phyloP scores from a whole-genome alignment of 768 basidiomycete genomes.

The Hygrophoropsis aurantiaca region DNA sequence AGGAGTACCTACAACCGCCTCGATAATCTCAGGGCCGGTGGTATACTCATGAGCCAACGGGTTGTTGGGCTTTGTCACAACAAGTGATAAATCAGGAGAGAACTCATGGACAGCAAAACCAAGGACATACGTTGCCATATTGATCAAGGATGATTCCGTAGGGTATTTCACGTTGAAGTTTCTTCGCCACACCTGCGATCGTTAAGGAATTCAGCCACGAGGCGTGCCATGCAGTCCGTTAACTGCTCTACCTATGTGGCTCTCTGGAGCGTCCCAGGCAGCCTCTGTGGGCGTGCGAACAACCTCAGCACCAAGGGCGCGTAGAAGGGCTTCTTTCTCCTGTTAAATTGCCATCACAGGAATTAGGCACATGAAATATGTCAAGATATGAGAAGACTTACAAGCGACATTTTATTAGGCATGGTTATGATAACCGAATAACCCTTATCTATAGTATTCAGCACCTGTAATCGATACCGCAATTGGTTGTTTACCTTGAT shows the following conservation, averaged over 20 bases:
- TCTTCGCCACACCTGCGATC: conserved; percentile 82
- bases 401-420: conserved; percentile 93
- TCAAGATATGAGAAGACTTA: conserved; percentile 27
- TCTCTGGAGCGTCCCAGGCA: conserved; percentile 85
- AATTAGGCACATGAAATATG: not conserved
- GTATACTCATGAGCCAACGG: conserved; percentile 87
- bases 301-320: conserved; percentile 92
- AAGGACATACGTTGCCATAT: conserved; percentile 65
- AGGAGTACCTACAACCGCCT: conserved; percentile 66
- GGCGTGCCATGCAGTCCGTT: conserved; percentile 31
- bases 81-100: conserved; percentile 1
- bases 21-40: conserved; percentile 91
- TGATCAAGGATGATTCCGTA: conserved; percentile 91
- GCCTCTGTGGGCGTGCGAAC: conserved; percentile 91
- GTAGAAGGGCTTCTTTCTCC: conserved; percentile 93
- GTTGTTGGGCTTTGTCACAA: conserved; percentile 61
- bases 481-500: conserved; percentile 67
- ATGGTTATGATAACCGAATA: conserved; percentile 88
- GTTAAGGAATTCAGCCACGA: conserved; percentile 89
- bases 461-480: conserved; percentile 33
- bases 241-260: conserved; percentile 80
- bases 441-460: conserved; percentile 88
- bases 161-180: conserved; percentile 75
- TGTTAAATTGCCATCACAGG: conserved; percentile 19
- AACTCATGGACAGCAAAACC: not conserved